Conservation (phyloP, 345 rosid species). For the Aquilaria sinensis region DNA sequence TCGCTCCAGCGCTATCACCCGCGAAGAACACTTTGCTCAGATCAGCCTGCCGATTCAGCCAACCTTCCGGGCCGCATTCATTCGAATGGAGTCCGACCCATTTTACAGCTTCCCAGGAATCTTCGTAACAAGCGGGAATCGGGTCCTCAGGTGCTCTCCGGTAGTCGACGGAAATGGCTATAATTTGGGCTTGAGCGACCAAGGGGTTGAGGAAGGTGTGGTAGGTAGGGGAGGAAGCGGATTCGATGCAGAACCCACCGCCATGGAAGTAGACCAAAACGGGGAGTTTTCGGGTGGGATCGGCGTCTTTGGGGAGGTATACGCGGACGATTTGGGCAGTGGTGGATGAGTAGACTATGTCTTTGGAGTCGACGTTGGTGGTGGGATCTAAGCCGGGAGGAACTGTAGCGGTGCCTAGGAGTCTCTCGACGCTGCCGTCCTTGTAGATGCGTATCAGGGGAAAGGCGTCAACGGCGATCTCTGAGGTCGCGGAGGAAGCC, state of each 20-base stretch:
- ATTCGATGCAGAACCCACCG: slow-evolving; percentile 38
- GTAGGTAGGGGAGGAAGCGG: slow-evolving; percentile 33
- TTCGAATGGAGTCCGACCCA: slow-evolving; percentile 42
- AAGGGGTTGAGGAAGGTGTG: slow-evolving; percentile 24
- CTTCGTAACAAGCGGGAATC: slow-evolving; percentile 46
- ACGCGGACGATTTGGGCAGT: slow-evolving; percentile 6
- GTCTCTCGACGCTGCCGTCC: slow-evolving; percentile 40
- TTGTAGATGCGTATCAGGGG: slow-evolving; percentile 20
- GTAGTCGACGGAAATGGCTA: slow-evolving; percentile 45
- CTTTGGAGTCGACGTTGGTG: slow-evolving; percentile 32
- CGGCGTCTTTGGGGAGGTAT: slow-evolving; percentile 15
- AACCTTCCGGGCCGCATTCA: slow-evolving; percentile 33
- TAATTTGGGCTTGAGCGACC: slow-evolving; percentile 22
- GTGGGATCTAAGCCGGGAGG: slow-evolving; percentile 19
- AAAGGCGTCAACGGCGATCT: slow-evolving; percentile 14
- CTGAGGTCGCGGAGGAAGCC: slow-evolving; percentile 14
- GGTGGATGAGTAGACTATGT: slow-evolving; percentile 21
- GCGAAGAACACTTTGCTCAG: slow-evolving; percentile 29
- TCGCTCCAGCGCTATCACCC: slow-evolving; percentile 73
- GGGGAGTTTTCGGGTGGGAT: slow-evolving; percentile 25
- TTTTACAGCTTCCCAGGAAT: slow-evolving; percentile 41
- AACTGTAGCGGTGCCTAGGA: slow-evolving; percentile 14
- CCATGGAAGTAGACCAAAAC: slow-evolving; percentile 52
- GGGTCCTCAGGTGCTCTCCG: slow-evolving; percentile 61
- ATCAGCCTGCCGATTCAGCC: slow-evolving; percentile 43